Percentiles rank a stretch among this genome's conserved stretches.
Evolutionary conservation across 108 stramenopile species (phyloP).

Genomic region (Chaetoceros muelleri): DNA sequence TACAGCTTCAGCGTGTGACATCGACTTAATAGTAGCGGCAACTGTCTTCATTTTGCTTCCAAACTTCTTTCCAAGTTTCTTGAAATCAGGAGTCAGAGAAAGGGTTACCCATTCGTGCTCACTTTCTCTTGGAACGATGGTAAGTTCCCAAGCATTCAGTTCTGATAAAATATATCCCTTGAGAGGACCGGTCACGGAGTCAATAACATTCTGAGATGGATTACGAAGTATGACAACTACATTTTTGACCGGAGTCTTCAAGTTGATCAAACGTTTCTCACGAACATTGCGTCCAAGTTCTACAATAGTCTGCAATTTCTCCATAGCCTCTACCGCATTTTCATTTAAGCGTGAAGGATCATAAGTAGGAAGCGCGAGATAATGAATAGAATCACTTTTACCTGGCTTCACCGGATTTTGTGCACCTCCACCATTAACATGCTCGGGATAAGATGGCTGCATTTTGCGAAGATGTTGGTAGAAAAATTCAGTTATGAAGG

Average conservation of each 20-base stretch:
- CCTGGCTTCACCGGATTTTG: conserved; percentile 80
- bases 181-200: conserved; percentile 73
- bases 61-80: conserved; percentile 86
- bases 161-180: conserved; percentile 91
- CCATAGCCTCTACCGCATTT: conserved; percentile 84
- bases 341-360: conserved; percentile 78
- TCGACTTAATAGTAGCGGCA: conserved; percentile 28
- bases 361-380: conserved; percentile 75
- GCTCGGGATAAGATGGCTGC: conserved; percentile 75
- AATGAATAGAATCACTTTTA: conserved; percentile 94
- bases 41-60: conserved; percentile 89
- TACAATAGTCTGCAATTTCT: conserved; percentile 83
- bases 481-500: conserved; percentile 97
- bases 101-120: conserved; percentile 91
- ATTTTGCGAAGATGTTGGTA: conserved; percentile 93
- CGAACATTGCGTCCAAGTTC: conserved; percentile 89
- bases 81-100: conserved; percentile 82
- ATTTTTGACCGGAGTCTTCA: conserved; percentile 88
- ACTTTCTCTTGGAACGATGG: conserved; percentile 64
- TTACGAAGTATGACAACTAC: conserved; percentile 86
- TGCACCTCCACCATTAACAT: conserved; percentile 41
- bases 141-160: conserved; percentile 91
- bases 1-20: conserved; percentile 78
- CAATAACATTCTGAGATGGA: conserved; percentile 55
- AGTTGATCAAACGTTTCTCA: conserved; percentile 83